Evolutionary conservation across 345 rosid genomes (phyloP), one percentile per base, ranked within the genome.

Genomic region (Gossypium raimondii): DNA sequence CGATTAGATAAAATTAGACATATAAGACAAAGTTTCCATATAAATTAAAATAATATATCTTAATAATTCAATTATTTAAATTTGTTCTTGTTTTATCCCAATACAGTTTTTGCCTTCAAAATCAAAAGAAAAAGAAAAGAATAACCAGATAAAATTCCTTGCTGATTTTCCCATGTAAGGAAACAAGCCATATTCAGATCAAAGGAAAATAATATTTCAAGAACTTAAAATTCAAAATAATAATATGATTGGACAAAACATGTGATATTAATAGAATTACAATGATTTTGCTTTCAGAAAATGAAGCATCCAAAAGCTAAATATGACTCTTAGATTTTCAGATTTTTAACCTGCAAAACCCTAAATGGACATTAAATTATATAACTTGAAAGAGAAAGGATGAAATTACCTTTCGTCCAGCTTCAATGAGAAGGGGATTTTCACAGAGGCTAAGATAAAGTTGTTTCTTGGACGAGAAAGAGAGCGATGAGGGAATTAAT

Each of bases 361-460:
- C 38, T 11, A 41, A 64, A 41, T 18, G 27, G 50, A 44, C 20
- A 66, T 44, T 44, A 66, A 44, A 43, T 18, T 20, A 67, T 2
- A 12, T 13, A 11, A 34, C 41, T 34, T 34, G 7, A 34, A 34
- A 34, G 13, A 24, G 2, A 16, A 16, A 14, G 43, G 38, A 7
- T 4, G 57, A 11, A 58, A 56, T 62, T 63, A 93, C 97, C 98
- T 77, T 86, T 66, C 75, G 83, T 14, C 89, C 95, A 0, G 78
- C 41, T 4, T 91, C 89, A 71, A 91, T 76, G 20, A 88, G 82
- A 72, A 90, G 67, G 2, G 92, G 88, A 20, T 67, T 48, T 18
- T 56, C 47, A 53, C 86, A 86, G 16, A 89, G 83, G 24, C 66
- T 50, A 72, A 85, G 41, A 80, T 77, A 89, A 14, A 89, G 79